phyloP scores from a whole-genome alignment of 2,329 filamentous ascomycete genomes.

The Monilinia polystroma region DNA sequence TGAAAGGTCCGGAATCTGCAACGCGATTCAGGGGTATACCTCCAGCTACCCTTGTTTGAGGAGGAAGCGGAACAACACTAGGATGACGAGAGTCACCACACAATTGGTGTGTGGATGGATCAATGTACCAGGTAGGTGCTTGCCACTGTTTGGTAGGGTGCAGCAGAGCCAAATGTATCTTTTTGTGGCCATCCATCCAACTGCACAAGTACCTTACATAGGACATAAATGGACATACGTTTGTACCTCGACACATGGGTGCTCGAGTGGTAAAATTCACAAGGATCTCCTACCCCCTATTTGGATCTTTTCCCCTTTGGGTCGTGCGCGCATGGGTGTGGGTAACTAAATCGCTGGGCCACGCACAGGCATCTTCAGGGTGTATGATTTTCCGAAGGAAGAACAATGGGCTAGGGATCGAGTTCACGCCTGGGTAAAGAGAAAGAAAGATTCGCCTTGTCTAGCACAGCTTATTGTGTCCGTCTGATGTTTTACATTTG shows the following conservation, averaged over 20 bases:
- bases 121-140: conserved; percentile 15
- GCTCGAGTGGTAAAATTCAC: neutral
- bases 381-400: conserved; percentile 6
- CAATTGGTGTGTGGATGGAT: conserved; percentile 21
- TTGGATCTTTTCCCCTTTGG: conserved; percentile 8
- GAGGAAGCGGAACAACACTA: conserved; percentile 14
- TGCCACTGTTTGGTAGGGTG: too few relatives aligned
- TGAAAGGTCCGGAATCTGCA: conserved; percentile 22
- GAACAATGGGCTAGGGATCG: conserved; percentile 15
- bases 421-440: conserved; percentile 4
- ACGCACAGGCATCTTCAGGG: conserved; percentile 9
- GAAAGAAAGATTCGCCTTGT: conserved; percentile 9
- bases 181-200: too few relatives aligned
- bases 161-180: neutral
- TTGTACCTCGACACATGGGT: too few relatives aligned
- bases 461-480: neutral
- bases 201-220: too few relatives aligned
- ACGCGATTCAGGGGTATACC: conserved; percentile 24
- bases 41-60: conserved; percentile 22
- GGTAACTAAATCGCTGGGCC: conserved; percentile 17
- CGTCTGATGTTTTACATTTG: neutral
- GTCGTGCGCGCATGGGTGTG: conserved; percentile 17
- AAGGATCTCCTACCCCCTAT: conserved; percentile 16
- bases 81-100: conserved; percentile 28
- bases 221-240: too few relatives aligned